Evolutionary conservation across 805 yeast genomes (phyloP).

Genomic region (Wickerhamomyces tratensis): DNA sequence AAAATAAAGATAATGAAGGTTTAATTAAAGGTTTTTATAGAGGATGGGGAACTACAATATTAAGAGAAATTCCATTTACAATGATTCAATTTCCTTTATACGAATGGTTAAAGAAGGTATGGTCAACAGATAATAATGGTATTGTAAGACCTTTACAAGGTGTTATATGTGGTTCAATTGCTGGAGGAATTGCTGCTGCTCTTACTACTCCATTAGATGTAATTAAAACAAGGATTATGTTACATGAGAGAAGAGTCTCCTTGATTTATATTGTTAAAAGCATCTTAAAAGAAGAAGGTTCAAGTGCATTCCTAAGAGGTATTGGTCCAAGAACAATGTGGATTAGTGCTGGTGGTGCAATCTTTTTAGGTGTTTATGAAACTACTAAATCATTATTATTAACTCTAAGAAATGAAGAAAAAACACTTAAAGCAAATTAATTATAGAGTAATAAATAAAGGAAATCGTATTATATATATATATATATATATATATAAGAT

Average conservation of each 20-base stretch:
- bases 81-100: constrained; percentile 92
- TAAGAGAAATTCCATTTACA: constrained; percentile 96
- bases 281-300: constrained; percentile 67
- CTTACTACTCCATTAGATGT: constrained; percentile 75
- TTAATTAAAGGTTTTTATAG: constrained; percentile 70
- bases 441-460: no score
- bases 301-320: constrained; percentile 65
- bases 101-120: constrained; percentile 61
- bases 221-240: constrained; percentile 79
- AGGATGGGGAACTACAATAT: constrained; percentile 87
- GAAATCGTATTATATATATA: no score
- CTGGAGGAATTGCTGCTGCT: constrained; percentile 80
- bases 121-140: constrained; percentile 35
- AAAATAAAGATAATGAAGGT: constrained; percentile 71
- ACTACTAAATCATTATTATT: constrained; percentile 35
- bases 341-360: constrained; percentile 98
- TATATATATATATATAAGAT: no score
- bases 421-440: no score
- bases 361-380: constrained; percentile 92
- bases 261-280: constrained; percentile 36
- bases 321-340: constrained; percentile 94
- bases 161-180: constrained; percentile 73
- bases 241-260: constrained; percentile 40
- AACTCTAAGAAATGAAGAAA: neutral
- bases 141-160: constrained; percentile 62